A percentile compares a stretch with the other conserved stretches of the same genome.
Conservation (phyloP, 164 flowering plant species). For the Vitis vinifera region DNA sequence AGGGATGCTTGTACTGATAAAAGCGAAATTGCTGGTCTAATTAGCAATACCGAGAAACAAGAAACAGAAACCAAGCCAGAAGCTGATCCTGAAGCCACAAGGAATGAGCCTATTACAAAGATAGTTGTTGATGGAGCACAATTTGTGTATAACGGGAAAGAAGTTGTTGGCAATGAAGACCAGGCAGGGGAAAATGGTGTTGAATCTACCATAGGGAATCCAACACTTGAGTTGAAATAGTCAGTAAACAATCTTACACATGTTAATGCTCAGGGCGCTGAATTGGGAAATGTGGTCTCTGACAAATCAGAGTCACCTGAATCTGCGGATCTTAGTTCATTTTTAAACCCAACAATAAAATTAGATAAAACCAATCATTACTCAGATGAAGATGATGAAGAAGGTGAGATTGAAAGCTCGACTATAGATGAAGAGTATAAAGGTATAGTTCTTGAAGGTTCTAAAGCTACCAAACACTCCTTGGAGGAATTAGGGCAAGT, state of each 20-base stretch:
- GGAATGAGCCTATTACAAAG: too few species aligned
- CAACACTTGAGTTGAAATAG: constrained; percentile 8
- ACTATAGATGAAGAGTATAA: constrained; percentile 14
- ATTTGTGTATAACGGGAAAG: too few species aligned
- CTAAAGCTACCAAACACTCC: constrained; percentile 62
- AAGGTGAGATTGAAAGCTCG: constrained; percentile 37
- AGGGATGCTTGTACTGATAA: too few species aligned
- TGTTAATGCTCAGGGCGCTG: constrained; percentile 11
- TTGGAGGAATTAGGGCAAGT: constrained; percentile 68
- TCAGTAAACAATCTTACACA: constrained; percentile 1
- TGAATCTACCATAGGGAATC: too few species aligned
- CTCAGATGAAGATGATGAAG: constrained; percentile 19
- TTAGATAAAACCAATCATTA: constrained; percentile 13
- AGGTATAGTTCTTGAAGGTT: constrained; percentile 51
- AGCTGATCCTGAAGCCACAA: too few species aligned
- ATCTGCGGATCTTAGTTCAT: constrained; percentile 8
- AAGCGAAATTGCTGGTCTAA: too few species aligned
- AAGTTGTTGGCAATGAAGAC: too few species aligned
- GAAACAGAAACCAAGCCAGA: too few species aligned
- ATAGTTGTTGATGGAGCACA: too few species aligned
- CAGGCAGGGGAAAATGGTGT: too few species aligned
- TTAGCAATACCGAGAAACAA: too few species aligned
- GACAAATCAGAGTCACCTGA: background rate
- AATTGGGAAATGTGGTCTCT: constrained; percentile 12
- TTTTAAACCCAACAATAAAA: constrained; percentile 7